These are phyloP conservation scores for Pichia sp. DNA, from an alignment of 1,139 yeast species.

Conservation along the genomic window DNA sequence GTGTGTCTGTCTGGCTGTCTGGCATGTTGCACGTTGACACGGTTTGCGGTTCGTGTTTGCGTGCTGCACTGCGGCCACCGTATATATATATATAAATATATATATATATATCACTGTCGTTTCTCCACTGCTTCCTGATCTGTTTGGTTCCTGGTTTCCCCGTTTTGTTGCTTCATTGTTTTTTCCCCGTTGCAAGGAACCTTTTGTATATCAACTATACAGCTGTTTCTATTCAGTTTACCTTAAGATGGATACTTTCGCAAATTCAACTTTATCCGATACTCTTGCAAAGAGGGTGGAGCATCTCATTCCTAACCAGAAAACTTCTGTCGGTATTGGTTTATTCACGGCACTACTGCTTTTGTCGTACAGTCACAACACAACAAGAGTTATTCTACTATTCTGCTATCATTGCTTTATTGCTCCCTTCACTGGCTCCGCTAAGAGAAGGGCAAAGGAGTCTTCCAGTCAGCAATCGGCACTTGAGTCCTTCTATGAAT, in stretches of 20 bases:
- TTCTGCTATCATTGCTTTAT: conserved; percentile 52
- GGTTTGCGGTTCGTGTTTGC: too few species aligned
- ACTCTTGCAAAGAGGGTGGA: neutral
- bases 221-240: too few species aligned
- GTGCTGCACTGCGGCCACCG: too few species aligned
- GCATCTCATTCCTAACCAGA: neutral
- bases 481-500: conserved; percentile 63
- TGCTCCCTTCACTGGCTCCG: conserved; percentile 51
- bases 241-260: neutral
- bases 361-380: conserved; percentile 12
- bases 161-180: too few species aligned
- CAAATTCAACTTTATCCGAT: neutral
- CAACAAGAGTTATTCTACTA: conserved; percentile 19
- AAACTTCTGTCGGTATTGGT: neutral
- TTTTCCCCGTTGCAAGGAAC: too few species aligned
- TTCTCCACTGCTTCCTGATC: too few species aligned
- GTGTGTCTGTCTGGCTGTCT: too few species aligned
- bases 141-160: too few species aligned
- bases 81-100: too few species aligned
- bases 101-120: too few species aligned
- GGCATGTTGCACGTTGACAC: too few species aligned
- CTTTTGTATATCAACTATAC: neutral
- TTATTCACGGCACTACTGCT: neutral
- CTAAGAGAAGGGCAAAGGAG: conserved; percentile 33
- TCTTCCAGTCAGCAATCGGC: conserved; percentile 53